Base-by-base conservation (phyloP, 2,329 filamentous ascomycete species). In the Phaeosphaeriaceae sp. region DNA sequence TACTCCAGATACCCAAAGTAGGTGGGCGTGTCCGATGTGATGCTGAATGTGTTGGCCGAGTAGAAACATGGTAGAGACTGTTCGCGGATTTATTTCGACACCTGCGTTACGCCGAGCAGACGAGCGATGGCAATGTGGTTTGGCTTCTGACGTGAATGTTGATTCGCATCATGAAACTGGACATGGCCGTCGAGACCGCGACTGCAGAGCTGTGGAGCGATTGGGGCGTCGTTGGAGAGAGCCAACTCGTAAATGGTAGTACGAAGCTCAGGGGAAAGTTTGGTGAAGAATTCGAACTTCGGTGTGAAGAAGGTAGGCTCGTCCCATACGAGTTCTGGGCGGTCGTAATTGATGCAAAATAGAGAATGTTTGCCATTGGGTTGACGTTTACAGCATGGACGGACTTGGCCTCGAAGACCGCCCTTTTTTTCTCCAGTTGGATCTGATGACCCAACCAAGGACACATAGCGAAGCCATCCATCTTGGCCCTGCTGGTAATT, bases 31-130 rank as follows among this genome's bases (percentile, higher is more conserved):
- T 72, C 68, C 10, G 19, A 17, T 21, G 51, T 51, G 20, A 55
- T 52, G 10, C n/a, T 19, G 53, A 71, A 70, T 7, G 56, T 65
- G 41, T 72, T 72, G 1, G 47, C 42, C 1, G 57, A 56, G 47
- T 71, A 71, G 61, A 70, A 72, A 36, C 66, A 53, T 7, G 57
- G 55, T 1, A 69, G 52, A 1, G 62, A 50, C 46, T 71, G 67
- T 0, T 21, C 21, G 25, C 64, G 66, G 3, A 68, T n/a, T 22
- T 62, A 33, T 40, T 57, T 63, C 4, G 65, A 71, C 10, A 61
- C 56, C 1, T 36, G 48, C 2, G 62, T 66, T 21, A 70, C 57
- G 17, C 57, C 49, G 0, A 66, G 44, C 15, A 56, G 44, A 7
- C 25, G 17, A 47, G 24, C 21, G 24, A 54, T 58, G 3, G 58